A percentile compares a stretch with the other conserved stretches of the same genome.
Evolutionary conservation across 2,329 filamentous ascomycete genomes (phyloP).

Genomic region (Blastomyces parvus): DNA sequence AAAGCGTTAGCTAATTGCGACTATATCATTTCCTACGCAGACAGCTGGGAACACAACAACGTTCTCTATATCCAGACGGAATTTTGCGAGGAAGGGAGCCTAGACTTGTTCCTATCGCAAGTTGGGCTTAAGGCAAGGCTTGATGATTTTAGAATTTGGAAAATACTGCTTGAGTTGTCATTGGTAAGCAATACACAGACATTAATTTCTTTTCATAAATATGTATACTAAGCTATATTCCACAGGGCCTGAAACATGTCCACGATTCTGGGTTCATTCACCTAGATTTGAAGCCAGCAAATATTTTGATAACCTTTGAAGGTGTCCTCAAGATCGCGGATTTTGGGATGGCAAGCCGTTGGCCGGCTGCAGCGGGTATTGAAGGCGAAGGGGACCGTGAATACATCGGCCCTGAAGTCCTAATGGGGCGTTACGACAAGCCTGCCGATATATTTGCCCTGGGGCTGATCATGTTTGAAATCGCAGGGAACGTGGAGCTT

Average conservation of each 20-base stretch:
- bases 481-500: slow-evolving; percentile 84
- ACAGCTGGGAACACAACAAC: slow-evolving; percentile 77
- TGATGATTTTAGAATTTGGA: slow-evolving; percentile 98
- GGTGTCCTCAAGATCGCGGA: slow-evolving; percentile 58
- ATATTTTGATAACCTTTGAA: slow-evolving; percentile 57
- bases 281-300: slow-evolving; percentile 57
- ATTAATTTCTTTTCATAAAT: not conserved
- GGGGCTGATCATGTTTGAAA: slow-evolving; percentile 88
- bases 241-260: slow-evolving; percentile 76
- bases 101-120: slow-evolving; percentile 75
- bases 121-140: slow-evolving; percentile 75
- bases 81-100: slow-evolving; percentile 86
- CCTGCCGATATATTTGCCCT: slow-evolving; percentile 90
- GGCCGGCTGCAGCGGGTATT: slow-evolving; percentile 65
- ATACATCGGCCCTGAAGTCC: slow-evolving; percentile 89
- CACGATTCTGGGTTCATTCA: slow-evolving; percentile 77
- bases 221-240: slow-evolving; percentile 19
- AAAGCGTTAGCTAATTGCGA: slow-evolving; percentile 68
- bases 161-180: slow-evolving; percentile 79
- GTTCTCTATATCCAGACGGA: slow-evolving; percentile 96
- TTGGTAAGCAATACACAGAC: slow-evolving; percentile 49
- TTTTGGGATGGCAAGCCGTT: slow-evolving; percentile 63
- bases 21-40: slow-evolving; percentile 73
- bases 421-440: slow-evolving; percentile 77
- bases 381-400: slow-evolving; percentile 92